Conservation (phyloP, 2,329 filamentous ascomycete species). For the Madurella mycetomatis region DNA sequence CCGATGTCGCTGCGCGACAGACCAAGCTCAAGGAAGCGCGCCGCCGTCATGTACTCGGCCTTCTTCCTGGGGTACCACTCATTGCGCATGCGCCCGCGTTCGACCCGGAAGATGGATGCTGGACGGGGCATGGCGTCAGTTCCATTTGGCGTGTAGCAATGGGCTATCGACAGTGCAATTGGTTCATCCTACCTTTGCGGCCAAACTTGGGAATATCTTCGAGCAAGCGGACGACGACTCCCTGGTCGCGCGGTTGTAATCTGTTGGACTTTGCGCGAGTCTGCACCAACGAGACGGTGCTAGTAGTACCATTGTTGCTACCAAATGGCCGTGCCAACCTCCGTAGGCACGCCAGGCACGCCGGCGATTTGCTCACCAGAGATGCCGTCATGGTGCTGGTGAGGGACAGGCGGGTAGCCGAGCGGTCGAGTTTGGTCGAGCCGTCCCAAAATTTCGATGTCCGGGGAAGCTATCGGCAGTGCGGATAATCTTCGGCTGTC, state of each 20-base stretch:
- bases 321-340: slow-evolving; percentile 22
- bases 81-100: slow-evolving; percentile 37
- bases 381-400: slow-evolving; percentile 22
- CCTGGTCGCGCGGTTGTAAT: slow-evolving; percentile 35
- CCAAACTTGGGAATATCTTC: slow-evolving; percentile 39
- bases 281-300: slow-evolving; percentile 29
- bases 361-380: slow-evolving; percentile 22
- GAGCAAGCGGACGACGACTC: slow-evolving; percentile 42
- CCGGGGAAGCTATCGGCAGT: background rate
- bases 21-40: slow-evolving; percentile 31
- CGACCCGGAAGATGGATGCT: slow-evolving; percentile 33
- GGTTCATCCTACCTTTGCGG: slow-evolving; percentile 31
- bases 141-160: background rate
- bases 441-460: slow-evolving; percentile 14
- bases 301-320: slow-evolving; percentile 16
- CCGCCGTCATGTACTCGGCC: slow-evolving; percentile 35
- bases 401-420: background rate
- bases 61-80: slow-evolving; percentile 31
- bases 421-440: background rate
- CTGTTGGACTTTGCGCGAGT: slow-evolving; percentile 36
- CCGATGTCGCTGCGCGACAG: slow-evolving; percentile 28
- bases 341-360: slow-evolving; percentile 28
- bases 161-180: background rate
- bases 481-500: slow-evolving; percentile 9
- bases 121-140: background rate